Base-by-base conservation (phyloP, 1,284 basidiomycete species). In the Omphalotus olearius region DNA sequence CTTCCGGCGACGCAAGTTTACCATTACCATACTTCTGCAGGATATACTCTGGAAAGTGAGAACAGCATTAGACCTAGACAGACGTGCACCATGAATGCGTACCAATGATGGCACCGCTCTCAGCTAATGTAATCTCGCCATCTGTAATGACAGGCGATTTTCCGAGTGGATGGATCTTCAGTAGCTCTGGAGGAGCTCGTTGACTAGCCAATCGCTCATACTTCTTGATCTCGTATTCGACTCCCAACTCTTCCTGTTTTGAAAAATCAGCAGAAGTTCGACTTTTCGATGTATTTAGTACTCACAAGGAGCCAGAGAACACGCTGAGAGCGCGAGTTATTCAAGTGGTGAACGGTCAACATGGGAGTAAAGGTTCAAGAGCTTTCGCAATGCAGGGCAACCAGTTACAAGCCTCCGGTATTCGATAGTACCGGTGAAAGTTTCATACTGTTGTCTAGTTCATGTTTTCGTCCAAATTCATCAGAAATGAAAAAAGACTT, bases 271-370 rank as follows among this genome's bases (percentile, higher is more conserved):
- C 30, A 13, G 9, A 33, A 13, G 23, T 23, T 33, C 7, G 13
- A 33, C 4, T 28, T 28, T 4, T 10, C 26, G 10, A 4, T 5
- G 26, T 2, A 9, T 33, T 33, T 33, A 33, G 30, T 13, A 48
- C 55, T 36, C 20, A 78, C 78, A 53, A 80, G 64, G n/a, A 81
- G 66, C 78, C 78, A 82, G 11, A 80, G 64, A 47, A 80, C 66
- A 16, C 78, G 68, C 55, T 78, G 75, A 10, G 78, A 78, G 20
- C 78, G 73, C 7, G 77, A 78, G 52, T 78, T 62, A 53, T 77
- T 71, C 37, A 80, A 64, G 57, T 80, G 76, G 57, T 80, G 77
- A 6, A 80, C 59, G 28, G 68, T 62, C 14, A 50, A 25, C 48
- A 50, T 50, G 28, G 14, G 30, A 33, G 30, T 33, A 9, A 9